Evolutionary conservation across 345 rosid genomes (phyloP), one percentile per base, ranked within the genome.

Genomic region (Lepidium sativum): DNA sequence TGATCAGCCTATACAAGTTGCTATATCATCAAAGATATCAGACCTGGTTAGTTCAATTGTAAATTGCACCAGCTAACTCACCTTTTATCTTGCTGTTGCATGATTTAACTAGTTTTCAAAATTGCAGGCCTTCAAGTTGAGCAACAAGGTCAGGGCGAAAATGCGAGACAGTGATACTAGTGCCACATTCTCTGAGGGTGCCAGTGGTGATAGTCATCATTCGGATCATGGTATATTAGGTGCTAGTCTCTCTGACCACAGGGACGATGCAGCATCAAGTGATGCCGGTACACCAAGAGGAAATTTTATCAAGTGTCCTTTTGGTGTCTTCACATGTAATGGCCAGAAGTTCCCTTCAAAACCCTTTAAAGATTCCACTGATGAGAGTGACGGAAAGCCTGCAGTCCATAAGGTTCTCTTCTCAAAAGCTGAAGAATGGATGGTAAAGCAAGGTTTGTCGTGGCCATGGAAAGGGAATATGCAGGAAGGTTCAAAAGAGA

Each of bases 401-500:
- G 74, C 84, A 35, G 75, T 83, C 57, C 91, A 76, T 63, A 88
- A 86, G 82, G 77, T 78, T 38, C 68, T 79, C 62, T 72, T 87
- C 66, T 78, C 88, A 27, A 88, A 78, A 64, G 92, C 92, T 35
- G 90, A 84, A 76, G 89, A 85, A 43, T 81, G 86, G 88, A 83
- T 91, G 67, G 81, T 78, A 63, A 86, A 76, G 79, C 84, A 83
- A 69, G 89, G 89, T 17, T 40, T 88, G 52, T 64, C 91, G 33
- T 86, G 88, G 88, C 91, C 91, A 20, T 88, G 94, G 97, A 91
- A 82, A 73, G 89, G 86, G 60, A 82, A 79, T 63, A 91, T 81
- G 64, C 79, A 21, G 54, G 91, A 82, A 71, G 83, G 74, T 48
- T 63, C 76, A 12, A 87, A 82, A n/a, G n/a, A n/a, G n/a, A n/a